Base-by-base conservation (phyloP, 2,329 filamentous ascomycete species). In the Cordyceps javanica region DNA sequence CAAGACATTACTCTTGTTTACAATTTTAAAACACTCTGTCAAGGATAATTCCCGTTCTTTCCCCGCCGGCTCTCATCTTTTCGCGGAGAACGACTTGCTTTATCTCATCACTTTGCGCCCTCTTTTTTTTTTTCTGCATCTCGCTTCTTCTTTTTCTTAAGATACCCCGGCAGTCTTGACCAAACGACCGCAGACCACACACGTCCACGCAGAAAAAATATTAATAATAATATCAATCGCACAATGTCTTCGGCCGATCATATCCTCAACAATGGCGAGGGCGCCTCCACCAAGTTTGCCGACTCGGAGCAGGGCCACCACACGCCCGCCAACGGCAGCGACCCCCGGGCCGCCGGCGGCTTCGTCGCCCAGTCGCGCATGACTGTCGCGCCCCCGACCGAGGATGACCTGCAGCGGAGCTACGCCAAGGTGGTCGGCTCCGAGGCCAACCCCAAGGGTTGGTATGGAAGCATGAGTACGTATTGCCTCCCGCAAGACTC, bases 401-500 rank as follows among this genome's bases (percentile, higher is more conserved):
- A 86, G 66, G 89, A 91, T 64, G 93, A 97, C 68, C 80, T 97
- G 11, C 91, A 96, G 75, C 86, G 86, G 58, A 89, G 82, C 68
- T 94, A 94, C 71, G 91, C 90, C 7, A 77, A 74, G 55, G 72
- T 83, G 55, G 76, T 85, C 58, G 82, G 79, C 63, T 81, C 84
- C 54, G 86, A 94, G 63, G 83, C 82, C 32, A 82, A 82, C 62
- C 81, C 83, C 52, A 85, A 92, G 70, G 89, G 90, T 68, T 97
- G 91, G 91, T 99, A 97, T 68, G 91, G 91, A 23, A 76, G 76
- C 60, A 90, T 97, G 86, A 91, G 87, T 90, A 77, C 65, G 86
- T 80, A 11, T 21, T 3, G 5, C n/a, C 11, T 7, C 13, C 3
- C 42, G 13, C n/a, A n/a, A n/a, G n/a, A n/a, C n/a, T n/a, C n/a